A percentile compares a stretch with the other conserved stretches of the same genome.
phyloP scores from a whole-genome alignment of 306 rosid species.

The Cucurbita argyrosperma region DNA sequence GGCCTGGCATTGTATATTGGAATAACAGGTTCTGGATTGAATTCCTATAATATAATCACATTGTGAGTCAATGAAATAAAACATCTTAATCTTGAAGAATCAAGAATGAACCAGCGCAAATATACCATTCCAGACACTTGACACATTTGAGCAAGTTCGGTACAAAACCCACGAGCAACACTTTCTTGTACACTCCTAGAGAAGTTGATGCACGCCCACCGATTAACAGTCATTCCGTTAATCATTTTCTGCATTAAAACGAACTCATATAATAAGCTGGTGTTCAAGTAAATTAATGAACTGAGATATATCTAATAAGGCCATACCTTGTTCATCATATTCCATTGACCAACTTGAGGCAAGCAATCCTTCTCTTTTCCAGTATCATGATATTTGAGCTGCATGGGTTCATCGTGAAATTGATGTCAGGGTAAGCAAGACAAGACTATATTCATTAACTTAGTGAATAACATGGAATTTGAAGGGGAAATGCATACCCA shows the following conservation, averaged over 20 bases:
- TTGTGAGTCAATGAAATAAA: background rate
- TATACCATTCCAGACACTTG: conserved; percentile 96
- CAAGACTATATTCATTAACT: background rate
- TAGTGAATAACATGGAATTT: background rate
- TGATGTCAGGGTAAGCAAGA: background rate
- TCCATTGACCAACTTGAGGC: conserved; percentile 99
- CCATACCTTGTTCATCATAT: conserved; percentile 94
- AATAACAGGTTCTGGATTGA: conserved; percentile 63
- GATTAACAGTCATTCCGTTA: conserved; percentile 87
- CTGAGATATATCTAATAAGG: background rate
- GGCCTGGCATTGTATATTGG: conserved; percentile 82
- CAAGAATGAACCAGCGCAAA: conserved; percentile 3
- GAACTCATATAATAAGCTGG: background rate
- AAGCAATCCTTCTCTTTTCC: conserved; percentile 94
- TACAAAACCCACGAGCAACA: conserved; percentile 72
- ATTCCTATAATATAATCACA: conserved; percentile 33
- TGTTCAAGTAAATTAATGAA: background rate
- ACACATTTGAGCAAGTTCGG: conserved; percentile 90
- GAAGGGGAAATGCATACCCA: conserved; percentile 51
- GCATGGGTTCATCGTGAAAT: conserved; percentile 15
- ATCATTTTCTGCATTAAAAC: conserved; percentile 66
- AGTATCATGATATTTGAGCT: conserved; percentile 88
- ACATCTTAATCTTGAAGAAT: background rate
- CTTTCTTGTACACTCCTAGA: conserved; percentile 82
- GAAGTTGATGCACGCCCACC: conserved; percentile 96